Percentiles rank a stretch among this genome's conserved stretches.
These are phyloP conservation scores for Pichia eremophila DNA, from an alignment of 805 yeast genomes.

Conservation along the genomic window DNA sequence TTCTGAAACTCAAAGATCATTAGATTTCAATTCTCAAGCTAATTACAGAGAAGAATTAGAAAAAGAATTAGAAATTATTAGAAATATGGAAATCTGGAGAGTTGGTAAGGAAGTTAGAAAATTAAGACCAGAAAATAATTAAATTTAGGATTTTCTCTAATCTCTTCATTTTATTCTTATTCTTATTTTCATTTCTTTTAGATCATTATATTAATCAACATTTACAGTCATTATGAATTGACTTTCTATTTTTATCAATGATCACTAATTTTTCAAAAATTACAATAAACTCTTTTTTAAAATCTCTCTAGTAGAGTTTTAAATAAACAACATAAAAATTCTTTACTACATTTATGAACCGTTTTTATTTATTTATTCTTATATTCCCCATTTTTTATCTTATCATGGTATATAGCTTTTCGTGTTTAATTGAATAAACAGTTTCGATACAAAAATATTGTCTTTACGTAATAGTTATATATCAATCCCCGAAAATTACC, in stretches of 20 bases:
- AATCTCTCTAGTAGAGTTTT: no score
- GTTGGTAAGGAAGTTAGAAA: slow-evolving; percentile 99
- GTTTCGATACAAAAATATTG: slow-evolving; percentile 9
- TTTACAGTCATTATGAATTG: no score
- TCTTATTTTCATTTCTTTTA: no score
- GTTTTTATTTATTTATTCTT: slow-evolving; percentile 7
- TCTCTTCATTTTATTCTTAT: no score
- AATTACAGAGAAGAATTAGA: slow-evolving; percentile 97
- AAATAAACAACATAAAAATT: no score
- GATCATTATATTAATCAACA: no score
- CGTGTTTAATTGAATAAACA: slow-evolving; percentile 35
- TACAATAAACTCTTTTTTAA: no score
- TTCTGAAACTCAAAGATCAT: slow-evolving; percentile 94
- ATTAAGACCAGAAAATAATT: slow-evolving; percentile 98
- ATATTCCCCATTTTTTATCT: not conserved
- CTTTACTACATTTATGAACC: not conserved
- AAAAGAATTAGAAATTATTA: slow-evolving; percentile 84
- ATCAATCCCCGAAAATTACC: no score
- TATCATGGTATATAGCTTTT: slow-evolving; percentile 16
- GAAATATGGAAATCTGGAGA: slow-evolving; percentile 98
- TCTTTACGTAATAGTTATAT: no score
- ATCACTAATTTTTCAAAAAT: no score
- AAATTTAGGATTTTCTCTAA: slow-evolving; percentile 20
- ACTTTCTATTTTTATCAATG: no score
- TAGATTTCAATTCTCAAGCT: slow-evolving; percentile 95